phyloP scores from a whole-genome alignment of 176 grass and related monocot genomes.

The Cymbopogon citratus region DNA sequence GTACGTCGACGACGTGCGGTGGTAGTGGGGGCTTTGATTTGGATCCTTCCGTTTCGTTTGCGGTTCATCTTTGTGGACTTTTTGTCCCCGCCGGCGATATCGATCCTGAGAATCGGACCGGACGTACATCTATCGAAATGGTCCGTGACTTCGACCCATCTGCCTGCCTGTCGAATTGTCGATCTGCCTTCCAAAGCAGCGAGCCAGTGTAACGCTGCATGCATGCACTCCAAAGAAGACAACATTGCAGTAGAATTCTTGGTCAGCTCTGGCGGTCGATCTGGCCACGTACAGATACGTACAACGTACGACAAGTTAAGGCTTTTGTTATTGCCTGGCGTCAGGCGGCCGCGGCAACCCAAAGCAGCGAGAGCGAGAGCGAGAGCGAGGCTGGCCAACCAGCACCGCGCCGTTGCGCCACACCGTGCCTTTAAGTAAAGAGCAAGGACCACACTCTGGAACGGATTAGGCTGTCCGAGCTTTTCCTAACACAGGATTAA shows the following conservation, averaged over 20 bases:
- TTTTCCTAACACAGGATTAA: slow-evolving; percentile 15
- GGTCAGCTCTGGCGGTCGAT: neutral
- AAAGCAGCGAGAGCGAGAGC: neutral
- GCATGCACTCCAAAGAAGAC: too few species aligned
- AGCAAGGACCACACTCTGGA: slow-evolving; percentile 28
- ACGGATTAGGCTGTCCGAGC: neutral
- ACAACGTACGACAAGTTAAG: neutral
- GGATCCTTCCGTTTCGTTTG: slow-evolving; percentile 15
- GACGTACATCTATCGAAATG: neutral
- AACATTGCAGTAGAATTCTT: neutral
- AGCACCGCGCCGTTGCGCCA: slow-evolving; percentile 7
- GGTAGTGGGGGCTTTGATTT: neutral
- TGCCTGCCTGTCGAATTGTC: neutral
- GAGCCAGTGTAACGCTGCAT: neutral
- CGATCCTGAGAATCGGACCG: neutral
- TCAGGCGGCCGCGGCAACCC: slow-evolving; percentile 6
- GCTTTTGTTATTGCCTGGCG: neutral
- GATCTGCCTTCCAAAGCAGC: neutral
- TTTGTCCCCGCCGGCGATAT: neutral
- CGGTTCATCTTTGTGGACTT: slow-evolving; percentile 3
- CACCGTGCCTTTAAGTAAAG: slow-evolving; percentile 29
- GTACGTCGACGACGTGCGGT: neutral
- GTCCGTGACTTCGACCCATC: neutral
- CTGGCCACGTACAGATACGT: neutral
- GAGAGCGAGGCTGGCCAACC: neutral